phyloP scores from a whole-genome alignment of 805 yeast genomes.

The Kodamaea neixiangensis region DNA sequence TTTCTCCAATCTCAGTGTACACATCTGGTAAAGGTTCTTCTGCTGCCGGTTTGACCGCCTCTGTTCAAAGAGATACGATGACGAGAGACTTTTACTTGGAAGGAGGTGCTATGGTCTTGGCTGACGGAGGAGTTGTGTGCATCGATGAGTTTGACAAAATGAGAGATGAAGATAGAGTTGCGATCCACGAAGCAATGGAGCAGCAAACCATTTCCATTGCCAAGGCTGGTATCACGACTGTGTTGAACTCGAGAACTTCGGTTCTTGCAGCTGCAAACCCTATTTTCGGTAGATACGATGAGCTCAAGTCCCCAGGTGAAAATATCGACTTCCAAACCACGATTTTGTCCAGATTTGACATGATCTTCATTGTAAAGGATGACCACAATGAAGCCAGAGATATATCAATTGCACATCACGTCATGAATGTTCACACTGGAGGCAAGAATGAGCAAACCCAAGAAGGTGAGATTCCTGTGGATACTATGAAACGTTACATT shows the following conservation, averaged over 20 bases:
- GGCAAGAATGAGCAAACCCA: constrained; percentile 46
- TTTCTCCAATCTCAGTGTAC: constrained; percentile 90
- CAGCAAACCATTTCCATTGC: constrained; percentile 99
- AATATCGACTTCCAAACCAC: constrained; percentile 98
- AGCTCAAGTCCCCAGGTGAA: constrained; percentile 94
- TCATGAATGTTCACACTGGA: constrained; percentile 91
- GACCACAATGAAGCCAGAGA: constrained; percentile 88
- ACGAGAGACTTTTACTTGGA: constrained; percentile 93
- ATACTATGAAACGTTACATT: constrained; percentile 87
- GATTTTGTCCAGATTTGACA: constrained; percentile 94
- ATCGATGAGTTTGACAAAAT: constrained; percentile 99
- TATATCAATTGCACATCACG: constrained; percentile 89
- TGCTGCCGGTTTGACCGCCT: constrained; percentile 98
- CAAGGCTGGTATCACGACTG: constrained; percentile 98
- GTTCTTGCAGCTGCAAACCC: constrained; percentile 99
- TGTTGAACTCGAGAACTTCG: constrained; percentile 91
- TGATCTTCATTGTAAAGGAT: constrained; percentile 96
- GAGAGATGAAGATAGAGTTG: constrained; percentile 98
- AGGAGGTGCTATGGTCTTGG: constrained; percentile 99
- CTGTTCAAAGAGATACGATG: constrained; percentile 87
- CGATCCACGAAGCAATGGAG: constrained; percentile 99
- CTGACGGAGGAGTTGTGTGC: constrained; percentile 99
- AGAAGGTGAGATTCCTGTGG: constrained; percentile 86
- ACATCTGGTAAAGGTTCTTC: constrained; percentile 99
- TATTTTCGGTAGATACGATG: constrained; percentile 94